These are phyloP conservation scores for Nannizziopsis arthrosporioides DNA, from an alignment of 2,329 filamentous ascomycete genomes.

Conservation along the genomic window DNA sequence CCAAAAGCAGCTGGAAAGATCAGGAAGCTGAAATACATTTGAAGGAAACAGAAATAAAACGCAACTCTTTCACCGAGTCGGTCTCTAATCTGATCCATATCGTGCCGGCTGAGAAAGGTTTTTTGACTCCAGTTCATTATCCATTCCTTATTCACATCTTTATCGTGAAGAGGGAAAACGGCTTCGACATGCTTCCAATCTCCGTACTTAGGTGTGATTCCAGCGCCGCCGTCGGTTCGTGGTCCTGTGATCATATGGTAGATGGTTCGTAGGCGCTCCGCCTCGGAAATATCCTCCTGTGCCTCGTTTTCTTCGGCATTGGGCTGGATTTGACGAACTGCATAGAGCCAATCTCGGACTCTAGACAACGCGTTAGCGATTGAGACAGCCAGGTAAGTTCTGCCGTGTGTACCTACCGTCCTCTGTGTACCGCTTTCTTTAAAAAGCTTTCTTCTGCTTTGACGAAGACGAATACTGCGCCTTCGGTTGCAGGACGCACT, in stretches of 20 bases:
- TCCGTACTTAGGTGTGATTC: constrained; percentile 56
- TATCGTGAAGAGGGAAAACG: constrained; percentile 70
- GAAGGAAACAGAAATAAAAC: constrained; percentile 91
- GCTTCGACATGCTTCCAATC: constrained; percentile 62
- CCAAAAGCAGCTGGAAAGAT: constrained; percentile 72
- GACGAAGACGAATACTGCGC: constrained; percentile 71
- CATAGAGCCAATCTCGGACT: constrained; percentile 87
- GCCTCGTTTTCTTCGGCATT: constrained; percentile 57
- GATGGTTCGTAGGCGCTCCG: constrained; percentile 76
- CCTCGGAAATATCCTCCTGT: constrained; percentile 72
- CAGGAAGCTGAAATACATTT: constrained; percentile 79
- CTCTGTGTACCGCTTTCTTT: constrained; percentile 69
- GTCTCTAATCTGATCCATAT: constrained; percentile 64
- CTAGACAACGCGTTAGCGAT: constrained; percentile 34
- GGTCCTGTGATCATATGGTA: constrained; percentile 72
- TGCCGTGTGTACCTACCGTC: constrained; percentile 41
- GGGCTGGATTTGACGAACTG: constrained; percentile 67
- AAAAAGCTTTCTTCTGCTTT: constrained; percentile 68
- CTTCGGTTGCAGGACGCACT: constrained; percentile 65
- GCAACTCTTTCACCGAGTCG: constrained; percentile 71
- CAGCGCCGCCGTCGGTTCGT: constrained; percentile 63
- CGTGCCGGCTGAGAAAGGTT: constrained; percentile 51
- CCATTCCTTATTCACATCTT: constrained; percentile 61
- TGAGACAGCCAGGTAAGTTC: background rate
- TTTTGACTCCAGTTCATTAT: constrained; percentile 64